Evolutionary conservation across 1,139 yeast genomes (phyloP), one percentile per base, ranked within the genome.

Genomic region (Pneumocystis canis): DNA sequence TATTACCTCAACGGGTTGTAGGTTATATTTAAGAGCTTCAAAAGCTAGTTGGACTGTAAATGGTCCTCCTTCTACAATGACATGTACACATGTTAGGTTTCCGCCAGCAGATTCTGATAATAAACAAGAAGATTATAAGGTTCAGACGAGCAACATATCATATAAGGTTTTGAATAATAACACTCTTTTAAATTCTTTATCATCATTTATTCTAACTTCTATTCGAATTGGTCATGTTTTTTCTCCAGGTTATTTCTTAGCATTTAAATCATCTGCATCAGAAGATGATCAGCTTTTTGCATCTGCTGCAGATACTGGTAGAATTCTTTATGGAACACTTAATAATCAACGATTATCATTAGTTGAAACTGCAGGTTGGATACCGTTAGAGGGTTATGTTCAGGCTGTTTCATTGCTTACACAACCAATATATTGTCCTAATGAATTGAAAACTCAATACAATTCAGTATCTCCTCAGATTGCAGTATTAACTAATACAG

Each of bases 371-470:
- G 89, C 95, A 6, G 89, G 89, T 66, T 83, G 85, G 69, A 74
- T 87, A 62, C 84, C 81, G 58, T 80, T 83, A 25, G 82, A 82
- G 64, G 83, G 83, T 1, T 76, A 77, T n/a, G 84, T 89, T 41
- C 90, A 85, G 70, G 88, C 86, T 63, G 84, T 89, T 67, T 80
- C 83, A 40, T 86, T 84, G 66, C 73, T 89, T 61, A 82, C 41
- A 58, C 58, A 89, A 0, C 84, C 89, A 25, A 76, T 84, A 82
- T 82, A 94, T 95, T 18, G 82, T 79, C 69, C 96, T 96, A 90
- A 90, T 71, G 84, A 84, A 66, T 82, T 87, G 70, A 95, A 96
- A 1, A 84, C 90, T 30, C 97, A 90, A 71, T 90, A 88, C 70
- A 81, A 84, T 11, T 76, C 85, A 62, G 67, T 69, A 14, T 69